Percentiles rank a stretch among this genome's conserved stretches.
Evolutionary conservation across 768 basidiomycete genomes (phyloP).

Genomic region (Psilocybe tampanensis): DNA sequence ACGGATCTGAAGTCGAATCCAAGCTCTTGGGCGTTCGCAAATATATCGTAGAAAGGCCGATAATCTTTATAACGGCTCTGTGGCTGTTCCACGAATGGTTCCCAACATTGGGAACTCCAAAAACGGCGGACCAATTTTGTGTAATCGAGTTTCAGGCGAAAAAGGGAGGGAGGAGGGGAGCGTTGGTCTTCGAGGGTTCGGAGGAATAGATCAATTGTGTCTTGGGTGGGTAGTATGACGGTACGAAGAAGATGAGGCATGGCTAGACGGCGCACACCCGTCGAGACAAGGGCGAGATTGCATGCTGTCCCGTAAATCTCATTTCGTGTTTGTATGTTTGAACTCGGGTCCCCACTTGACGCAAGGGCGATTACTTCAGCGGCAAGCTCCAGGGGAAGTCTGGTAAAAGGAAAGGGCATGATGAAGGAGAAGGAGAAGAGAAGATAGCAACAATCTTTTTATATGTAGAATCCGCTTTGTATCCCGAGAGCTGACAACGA

Average conservation of each 20-base stretch:
- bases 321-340: conserved; percentile 5
- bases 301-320: conserved; percentile 27
- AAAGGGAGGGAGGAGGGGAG: conserved; percentile 5
- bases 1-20: conserved; percentile 34
- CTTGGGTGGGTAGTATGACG: conserved; percentile 32
- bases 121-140: conserved; percentile 31
- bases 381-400: conserved; percentile 36
- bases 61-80: conserved; percentile 18
- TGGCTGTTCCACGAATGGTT: conserved; percentile 24
- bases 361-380: conserved; percentile 37
- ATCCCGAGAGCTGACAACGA: background rate
- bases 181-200: conserved; percentile 32
- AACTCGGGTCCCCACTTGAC: conserved; percentile 22
- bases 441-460: background rate
- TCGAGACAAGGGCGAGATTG: conserved; percentile 36
- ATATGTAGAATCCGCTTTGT: background rate
- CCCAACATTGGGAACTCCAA: conserved; percentile 34
- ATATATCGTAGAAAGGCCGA: conserved; percentile 26
- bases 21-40: conserved; percentile 31
- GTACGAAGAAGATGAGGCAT: conserved; percentile 44
- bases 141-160: conserved; percentile 34
- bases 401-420: conserved; percentile 22
- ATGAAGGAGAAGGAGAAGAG: background rate
- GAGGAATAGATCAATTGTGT: conserved; percentile 34
- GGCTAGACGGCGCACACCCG: conserved; percentile 29